Percentiles rank a stretch among this genome's conserved stretches.
phyloP scores from a whole-genome alignment of 176 grass and related monocot species.

The barley (Hordeum vulgare) region MorexV3_pseudomolecules_assembly NC_058523.1:541963331-541963830 shows the following conservation, averaged over 20 bases:
- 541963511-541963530: not conserved
- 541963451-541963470: not conserved
- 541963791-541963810: not conserved
- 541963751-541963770: conserved; percentile 41
- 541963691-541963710: conserved; percentile 92
- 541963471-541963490: not conserved
- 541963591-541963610: not conserved
- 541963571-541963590: not conserved
- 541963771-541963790: not conserved
- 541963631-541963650: not conserved
- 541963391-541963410: not conserved
- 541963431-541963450: not conserved
- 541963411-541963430: not conserved
- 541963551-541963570: not conserved
- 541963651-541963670: conserved; percentile 45
- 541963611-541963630: not conserved
- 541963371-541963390: no score
- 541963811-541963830: not conserved
- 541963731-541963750: conserved; percentile 21
- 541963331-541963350: not conserved
- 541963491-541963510: not conserved
- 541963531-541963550: not conserved
- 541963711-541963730: conserved; percentile 49
- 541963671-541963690: conserved; percentile 53
- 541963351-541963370: not conserved